These are phyloP conservation scores for Apophysomyces sp. DNA, from an alignment of 371 early-diverging fungal species.

Conservation along the genomic window DNA sequence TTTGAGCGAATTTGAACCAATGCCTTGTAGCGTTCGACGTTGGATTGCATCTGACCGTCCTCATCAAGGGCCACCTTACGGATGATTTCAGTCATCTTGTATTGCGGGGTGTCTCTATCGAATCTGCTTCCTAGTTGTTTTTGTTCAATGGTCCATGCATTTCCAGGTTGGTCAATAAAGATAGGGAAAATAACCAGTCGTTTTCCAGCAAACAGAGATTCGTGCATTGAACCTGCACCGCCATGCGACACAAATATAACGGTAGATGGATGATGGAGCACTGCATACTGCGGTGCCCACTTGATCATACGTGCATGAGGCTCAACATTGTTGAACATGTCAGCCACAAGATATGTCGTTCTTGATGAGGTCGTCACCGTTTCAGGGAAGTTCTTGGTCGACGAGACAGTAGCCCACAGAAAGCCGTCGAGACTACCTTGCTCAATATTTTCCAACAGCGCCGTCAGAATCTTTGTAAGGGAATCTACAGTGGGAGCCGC, in stretches of 20 bases:
- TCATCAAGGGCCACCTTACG: neutral
- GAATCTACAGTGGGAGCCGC: slow-evolving; percentile 7
- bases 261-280: slow-evolving; percentile 33
- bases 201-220: slow-evolving; percentile 27
- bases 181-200: slow-evolving; percentile 31
- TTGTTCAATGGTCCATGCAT: slow-evolving; percentile 5
- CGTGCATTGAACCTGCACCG: slow-evolving; percentile 34
- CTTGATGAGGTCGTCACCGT: slow-evolving; percentile 10
- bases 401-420: slow-evolving; percentile 27
- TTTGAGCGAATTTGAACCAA: slow-evolving; percentile 20
- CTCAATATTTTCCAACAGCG: slow-evolving; percentile 20
- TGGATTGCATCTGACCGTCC: neutral
- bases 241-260: slow-evolving; percentile 41
- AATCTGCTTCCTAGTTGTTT: neutral
- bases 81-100: neutral
- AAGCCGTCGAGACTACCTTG: slow-evolving; percentile 28
- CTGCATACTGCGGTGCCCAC: slow-evolving; percentile 44
- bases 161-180: slow-evolving; percentile 34
- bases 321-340: neutral
- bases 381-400: slow-evolving; percentile 7
- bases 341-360: slow-evolving; percentile 5
- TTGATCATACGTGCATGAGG: slow-evolving; percentile 12
- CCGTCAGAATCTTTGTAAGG: slow-evolving; percentile 7
- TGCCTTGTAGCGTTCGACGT: slow-evolving; percentile 8
- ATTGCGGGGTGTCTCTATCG: neutral